These are phyloP conservation scores for Xenoacremonium recifei DNA, from an alignment of 2,329 filamentous ascomycete genomes.

Conservation along the genomic window DNA sequence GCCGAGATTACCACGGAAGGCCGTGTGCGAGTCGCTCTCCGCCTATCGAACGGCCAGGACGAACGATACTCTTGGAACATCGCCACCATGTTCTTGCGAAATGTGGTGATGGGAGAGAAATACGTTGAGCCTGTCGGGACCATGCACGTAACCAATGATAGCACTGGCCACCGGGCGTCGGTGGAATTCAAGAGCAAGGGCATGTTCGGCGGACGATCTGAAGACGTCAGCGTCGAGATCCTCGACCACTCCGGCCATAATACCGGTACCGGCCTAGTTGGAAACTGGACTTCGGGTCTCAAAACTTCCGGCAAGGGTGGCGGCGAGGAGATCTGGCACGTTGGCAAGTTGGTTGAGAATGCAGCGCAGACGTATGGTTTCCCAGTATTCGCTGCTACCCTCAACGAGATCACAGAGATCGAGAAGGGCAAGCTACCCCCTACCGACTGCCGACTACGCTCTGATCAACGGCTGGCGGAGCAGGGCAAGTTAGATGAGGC, in stretches of 20 bases:
- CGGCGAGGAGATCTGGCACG: conserved; percentile 74
- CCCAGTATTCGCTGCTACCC: conserved; percentile 77
- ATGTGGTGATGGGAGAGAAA: conserved; percentile 97
- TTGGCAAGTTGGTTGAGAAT: conserved; percentile 74
- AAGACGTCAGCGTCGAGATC: conserved; percentile 80
- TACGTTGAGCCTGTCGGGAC: conserved; percentile 93
- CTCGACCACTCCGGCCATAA: conserved; percentile 65
- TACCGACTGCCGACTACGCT: conserved; percentile 80
- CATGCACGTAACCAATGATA: conserved; percentile 84
- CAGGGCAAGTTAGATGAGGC: conserved; percentile 78
- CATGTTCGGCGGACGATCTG: conserved; percentile 93
- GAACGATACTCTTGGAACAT: conserved; percentile 88
- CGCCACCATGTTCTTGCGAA: conserved; percentile 87
- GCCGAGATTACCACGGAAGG: conserved; percentile 93
- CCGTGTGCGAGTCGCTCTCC: conserved; percentile 73
- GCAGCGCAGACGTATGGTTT: conserved; percentile 81
- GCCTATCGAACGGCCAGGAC: conserved; percentile 61
- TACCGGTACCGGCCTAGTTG: conserved; percentile 66
- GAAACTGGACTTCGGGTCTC: conserved; percentile 82
- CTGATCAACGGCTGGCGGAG: conserved; percentile 85
- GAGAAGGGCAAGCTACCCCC: conserved; percentile 73
- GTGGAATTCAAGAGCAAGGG: conserved; percentile 91
- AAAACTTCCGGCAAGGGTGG: conserved; percentile 60
- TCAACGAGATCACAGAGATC: conserved; percentile 84
- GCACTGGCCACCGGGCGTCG: conserved; percentile 76